Evolutionary conservation across 352 stramenopile genomes (phyloP).

Genomic region (Pythium rhizo-oryzae): DNA sequence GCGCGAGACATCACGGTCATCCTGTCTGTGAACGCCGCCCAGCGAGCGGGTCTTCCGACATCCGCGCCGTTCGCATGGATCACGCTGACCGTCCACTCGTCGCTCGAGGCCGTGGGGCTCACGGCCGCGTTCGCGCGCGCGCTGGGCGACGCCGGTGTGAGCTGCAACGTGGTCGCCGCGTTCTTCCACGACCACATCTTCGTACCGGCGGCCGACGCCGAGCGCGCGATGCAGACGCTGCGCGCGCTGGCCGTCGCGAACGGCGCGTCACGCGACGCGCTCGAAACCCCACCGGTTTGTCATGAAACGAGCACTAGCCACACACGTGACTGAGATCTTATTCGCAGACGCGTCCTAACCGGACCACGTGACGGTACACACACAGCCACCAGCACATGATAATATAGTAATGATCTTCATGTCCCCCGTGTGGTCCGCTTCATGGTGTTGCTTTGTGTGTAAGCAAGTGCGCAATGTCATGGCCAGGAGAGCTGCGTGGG

Average conservation of each 20-base stretch:
- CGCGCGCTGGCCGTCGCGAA: constrained; percentile 16
- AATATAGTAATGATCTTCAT: too few species aligned
- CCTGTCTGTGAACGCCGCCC: background rate
- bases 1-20: constrained; percentile 23
- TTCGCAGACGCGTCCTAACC: too few species aligned
- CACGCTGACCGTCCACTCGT: constrained; percentile 27
- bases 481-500: too few species aligned
- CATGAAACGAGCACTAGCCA: background rate
- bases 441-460: too few species aligned
- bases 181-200: constrained; percentile 31
- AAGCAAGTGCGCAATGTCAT: too few species aligned
- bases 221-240: constrained; percentile 12
- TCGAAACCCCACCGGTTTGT: too few species aligned
- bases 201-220: constrained; percentile 14
- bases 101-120: constrained; percentile 24
- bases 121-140: constrained; percentile 21
- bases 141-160: constrained; percentile 19
- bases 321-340: background rate
- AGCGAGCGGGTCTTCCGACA: background rate
- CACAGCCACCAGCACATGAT: too few species aligned
- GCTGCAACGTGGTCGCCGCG: constrained; percentile 25
- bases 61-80: constrained; percentile 22
- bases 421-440: too few species aligned
- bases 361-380: too few species aligned
- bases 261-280: constrained; percentile 5